These are phyloP conservation scores for Ramicandelaber brevisporus DNA, from an alignment of 192 early-diverging fungal species.

Conservation along the genomic window DNA sequence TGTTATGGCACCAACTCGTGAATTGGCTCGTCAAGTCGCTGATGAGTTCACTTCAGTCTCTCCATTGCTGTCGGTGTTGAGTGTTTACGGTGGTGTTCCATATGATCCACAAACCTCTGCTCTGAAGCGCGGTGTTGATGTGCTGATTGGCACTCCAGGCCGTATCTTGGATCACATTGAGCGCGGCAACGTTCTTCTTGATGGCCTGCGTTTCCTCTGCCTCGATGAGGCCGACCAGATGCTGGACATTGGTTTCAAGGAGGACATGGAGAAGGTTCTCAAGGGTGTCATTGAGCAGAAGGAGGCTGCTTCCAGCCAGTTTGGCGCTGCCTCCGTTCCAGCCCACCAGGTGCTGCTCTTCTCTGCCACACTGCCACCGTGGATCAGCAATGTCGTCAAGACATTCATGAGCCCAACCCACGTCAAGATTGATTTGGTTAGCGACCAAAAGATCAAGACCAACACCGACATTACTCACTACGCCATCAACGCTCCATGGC, in stretches of 20 bases:
- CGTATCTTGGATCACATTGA: constrained; percentile 59
- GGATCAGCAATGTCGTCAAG: constrained; percentile 42
- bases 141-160: constrained; percentile 90
- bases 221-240: constrained; percentile 93
- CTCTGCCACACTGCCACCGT: constrained; percentile 73
- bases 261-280: constrained; percentile 71
- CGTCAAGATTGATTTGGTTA: constrained; percentile 60
- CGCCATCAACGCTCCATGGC: constrained; percentile 66
- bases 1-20: constrained; percentile 74
- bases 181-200: constrained; percentile 43
- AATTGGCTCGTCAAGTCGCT: constrained; percentile 70
- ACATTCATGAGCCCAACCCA: constrained; percentile 38
- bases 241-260: constrained; percentile 89
- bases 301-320: constrained; percentile 11
- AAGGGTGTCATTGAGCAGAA: constrained; percentile 64
- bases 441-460: constrained; percentile 69
- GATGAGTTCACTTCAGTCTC: constrained; percentile 40
- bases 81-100: constrained; percentile 75
- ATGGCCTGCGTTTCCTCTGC: constrained; percentile 41
- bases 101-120: constrained; percentile 65
- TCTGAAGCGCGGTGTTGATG: constrained; percentile 55
- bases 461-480: constrained; percentile 66
- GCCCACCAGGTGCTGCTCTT: constrained; percentile 78
- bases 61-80: constrained; percentile 28
- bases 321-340: constrained; percentile 23